These are phyloP conservation scores for Cyberlindnera xylosilytica DNA, from an alignment of 805 yeast species.

Conservation along the genomic window DNA sequence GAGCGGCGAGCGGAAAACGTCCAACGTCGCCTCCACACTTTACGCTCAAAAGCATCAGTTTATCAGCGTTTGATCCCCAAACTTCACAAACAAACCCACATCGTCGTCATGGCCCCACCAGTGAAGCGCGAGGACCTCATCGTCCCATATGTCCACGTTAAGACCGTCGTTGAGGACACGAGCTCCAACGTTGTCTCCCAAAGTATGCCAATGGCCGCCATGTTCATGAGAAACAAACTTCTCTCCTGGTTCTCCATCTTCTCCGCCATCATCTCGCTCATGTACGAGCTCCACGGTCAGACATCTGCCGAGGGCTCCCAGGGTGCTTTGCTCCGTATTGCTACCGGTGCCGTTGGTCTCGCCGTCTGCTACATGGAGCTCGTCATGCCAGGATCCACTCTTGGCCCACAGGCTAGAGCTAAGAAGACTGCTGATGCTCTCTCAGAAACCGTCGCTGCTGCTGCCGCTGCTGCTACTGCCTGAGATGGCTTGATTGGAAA, in stretches of 20 bases:
- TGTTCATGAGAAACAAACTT: conserved; percentile 53
- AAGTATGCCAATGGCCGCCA: conserved; percentile 66
- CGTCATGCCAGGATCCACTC: conserved; percentile 17
- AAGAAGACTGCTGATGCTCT: conserved; percentile 13
- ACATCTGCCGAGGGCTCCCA: conserved; percentile 34
- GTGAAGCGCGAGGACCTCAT: conserved; percentile 36
- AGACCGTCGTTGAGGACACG: conserved; percentile 44
- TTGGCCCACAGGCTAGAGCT: conserved; percentile 8
- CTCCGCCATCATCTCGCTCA: conserved; percentile 41
- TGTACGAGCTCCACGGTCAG: conserved; percentile 26
- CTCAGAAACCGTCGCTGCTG: conserved; percentile 12
- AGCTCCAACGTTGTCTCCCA: conserved; percentile 45
- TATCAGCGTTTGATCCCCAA: too few relatives aligned
- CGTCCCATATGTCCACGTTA: conserved; percentile 43
- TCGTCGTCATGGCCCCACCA: conserved; percentile 26
- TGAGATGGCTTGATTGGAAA: background rate
- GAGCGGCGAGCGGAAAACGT: background rate
- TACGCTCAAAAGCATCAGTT: too few relatives aligned
- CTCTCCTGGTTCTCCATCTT: conserved; percentile 46
- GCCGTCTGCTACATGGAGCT: conserved; percentile 54
- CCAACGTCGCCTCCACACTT: background rate
- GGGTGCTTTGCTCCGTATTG: conserved; percentile 15
- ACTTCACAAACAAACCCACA: background rate
- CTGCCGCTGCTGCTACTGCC: conserved; percentile 10
- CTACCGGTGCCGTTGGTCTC: conserved; percentile 23